phyloP scores from a whole-genome alignment of 2,329 filamentous ascomycete genomes.

The Nigrograna mackinnonii region DNA sequence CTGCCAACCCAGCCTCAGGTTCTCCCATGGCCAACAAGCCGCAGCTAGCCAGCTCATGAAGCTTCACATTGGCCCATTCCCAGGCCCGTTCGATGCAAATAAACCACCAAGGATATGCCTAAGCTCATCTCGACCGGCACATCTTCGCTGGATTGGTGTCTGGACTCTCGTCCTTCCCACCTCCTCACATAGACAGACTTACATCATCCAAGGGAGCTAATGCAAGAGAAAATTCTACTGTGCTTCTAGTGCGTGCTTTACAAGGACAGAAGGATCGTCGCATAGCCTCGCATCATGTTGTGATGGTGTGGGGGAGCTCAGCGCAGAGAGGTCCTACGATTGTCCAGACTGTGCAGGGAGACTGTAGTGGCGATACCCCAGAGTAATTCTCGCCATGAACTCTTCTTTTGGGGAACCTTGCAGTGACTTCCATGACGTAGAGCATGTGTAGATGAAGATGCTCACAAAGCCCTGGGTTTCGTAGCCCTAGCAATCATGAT shows the following conservation, averaged over 20 bases:
- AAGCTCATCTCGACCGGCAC: no score
- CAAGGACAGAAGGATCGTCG: background rate
- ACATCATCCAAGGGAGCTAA: constrained; percentile 2
- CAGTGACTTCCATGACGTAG: background rate
- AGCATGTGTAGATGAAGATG: no score
- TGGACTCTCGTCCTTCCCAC: constrained; percentile 6
- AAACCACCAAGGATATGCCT: no score
- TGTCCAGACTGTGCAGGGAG: background rate
- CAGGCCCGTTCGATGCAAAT: no score
- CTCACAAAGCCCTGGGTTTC: no score
- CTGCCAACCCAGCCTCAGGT: background rate
- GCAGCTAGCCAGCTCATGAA: no score
- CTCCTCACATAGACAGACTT: constrained; percentile 6
- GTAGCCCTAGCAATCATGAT: background rate
- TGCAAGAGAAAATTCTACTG: constrained; percentile 10
- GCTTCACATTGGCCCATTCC: no score
- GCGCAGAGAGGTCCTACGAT: background rate
- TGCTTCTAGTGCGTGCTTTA: constrained; percentile 15
- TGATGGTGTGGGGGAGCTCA: background rate
- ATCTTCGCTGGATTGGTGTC: background rate
- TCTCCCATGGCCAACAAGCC: background rate
- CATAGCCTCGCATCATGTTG: background rate
- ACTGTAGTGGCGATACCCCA: background rate
- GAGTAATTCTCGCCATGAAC: background rate
- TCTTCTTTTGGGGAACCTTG: background rate